phyloP scores from a whole-genome alignment of 176 grass and related monocot genomes.

The Bolboschoenus planiculmis region DNA sequence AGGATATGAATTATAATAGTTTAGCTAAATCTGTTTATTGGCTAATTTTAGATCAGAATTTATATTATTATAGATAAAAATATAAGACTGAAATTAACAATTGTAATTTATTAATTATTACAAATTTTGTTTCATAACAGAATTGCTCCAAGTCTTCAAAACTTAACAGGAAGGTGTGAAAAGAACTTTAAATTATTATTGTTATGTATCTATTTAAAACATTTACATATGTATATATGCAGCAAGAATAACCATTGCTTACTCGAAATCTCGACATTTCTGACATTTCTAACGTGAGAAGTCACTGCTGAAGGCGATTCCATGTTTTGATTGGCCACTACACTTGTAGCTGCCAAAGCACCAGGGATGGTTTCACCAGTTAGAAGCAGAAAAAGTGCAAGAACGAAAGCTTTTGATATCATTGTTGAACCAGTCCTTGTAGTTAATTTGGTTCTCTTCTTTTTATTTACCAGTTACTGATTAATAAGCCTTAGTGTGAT shows the following conservation, averaged over 20 bases:
- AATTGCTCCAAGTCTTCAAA: too few species aligned
- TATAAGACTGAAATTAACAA: too few species aligned
- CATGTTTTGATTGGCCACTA: not conserved
- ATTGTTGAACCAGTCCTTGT: not conserved
- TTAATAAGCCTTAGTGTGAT: not conserved
- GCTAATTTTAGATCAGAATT: too few species aligned
- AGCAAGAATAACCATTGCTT: not conserved
- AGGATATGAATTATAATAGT: not conserved
- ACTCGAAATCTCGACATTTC: not conserved
- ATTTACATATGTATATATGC: not conserved
- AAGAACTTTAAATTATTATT: too few species aligned
- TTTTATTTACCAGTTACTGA: not conserved
- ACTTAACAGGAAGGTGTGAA: too few species aligned
- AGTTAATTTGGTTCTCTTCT: not conserved
- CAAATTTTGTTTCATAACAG: too few species aligned
- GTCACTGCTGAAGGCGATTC: not conserved
- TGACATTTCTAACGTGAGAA: not conserved
- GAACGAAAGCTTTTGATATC: not conserved
- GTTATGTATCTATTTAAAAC: too few species aligned
- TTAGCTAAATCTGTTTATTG: too few species aligned
- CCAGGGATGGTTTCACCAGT: not conserved
- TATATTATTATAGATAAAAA: too few species aligned
- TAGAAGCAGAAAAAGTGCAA: not conserved
- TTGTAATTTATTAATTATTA: too few species aligned
- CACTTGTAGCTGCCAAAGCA: not conserved